Evolutionary conservation across 208 protist genomes (phyloP), one percentile per base, ranked within the genome.

Genomic region (Endotrypanum monterogeii): DNA sequence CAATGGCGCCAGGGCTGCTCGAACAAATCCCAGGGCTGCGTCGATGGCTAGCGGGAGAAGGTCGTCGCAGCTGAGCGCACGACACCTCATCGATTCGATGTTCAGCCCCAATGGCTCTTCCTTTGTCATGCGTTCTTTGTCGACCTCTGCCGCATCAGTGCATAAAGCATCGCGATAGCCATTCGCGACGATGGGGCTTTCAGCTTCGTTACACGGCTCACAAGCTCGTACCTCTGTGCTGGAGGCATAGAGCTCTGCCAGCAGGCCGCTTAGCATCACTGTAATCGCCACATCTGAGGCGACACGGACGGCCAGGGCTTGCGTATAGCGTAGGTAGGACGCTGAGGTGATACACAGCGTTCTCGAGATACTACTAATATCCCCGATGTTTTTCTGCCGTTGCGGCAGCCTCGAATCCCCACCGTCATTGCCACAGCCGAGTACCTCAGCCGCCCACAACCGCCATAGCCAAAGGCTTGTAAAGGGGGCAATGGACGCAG

Each of bases 401-500:
- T 65, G 57, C 57, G 28, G 63, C 63, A 23, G 54, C 54, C 28
- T 39, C 63, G 63, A 54, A 54, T 32, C 23, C 4, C 18, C 32
- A 68, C 32, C 54, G n/a, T 37, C 39, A 20, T 55, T 5, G 71
- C 65, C 61, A 50, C 35, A 44, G 23, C 25, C 48, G 28, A 83
- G 60, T 37, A 74, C 75, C 62, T 84, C 81, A 12, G 84, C 84
- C 18, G 74, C 71, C 48, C 75, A 52, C 56, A 75, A 85, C 4
- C 82, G 80, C 84, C 84, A 89, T 41, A 83, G 51, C 18, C 74
- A 57, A 8, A 80, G 50, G 41, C 61, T 78, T 46, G 71, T 56
- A 54, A 86, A 86, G 1, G 84, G 84, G 30, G 82, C 66, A 11
- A 85, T 74, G 0, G 83, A 85, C 23, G 55, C 20, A 12, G 83